Conservation (phyloP, 805 yeast genomes). For the Myxozyma mucilagina region DNA sequence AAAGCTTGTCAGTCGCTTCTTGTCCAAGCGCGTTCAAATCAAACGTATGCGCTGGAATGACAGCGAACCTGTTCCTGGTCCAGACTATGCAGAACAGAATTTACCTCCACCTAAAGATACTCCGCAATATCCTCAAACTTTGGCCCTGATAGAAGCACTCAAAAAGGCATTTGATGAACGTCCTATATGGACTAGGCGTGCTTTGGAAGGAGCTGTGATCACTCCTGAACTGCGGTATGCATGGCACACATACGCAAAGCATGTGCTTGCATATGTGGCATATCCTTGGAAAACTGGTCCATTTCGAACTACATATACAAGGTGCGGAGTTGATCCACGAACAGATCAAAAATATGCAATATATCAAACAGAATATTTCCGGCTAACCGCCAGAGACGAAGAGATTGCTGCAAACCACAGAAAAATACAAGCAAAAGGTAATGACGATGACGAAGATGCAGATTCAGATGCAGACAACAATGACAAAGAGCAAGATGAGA, state of each 20-base stretch:
- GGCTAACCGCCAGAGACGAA: conserved; percentile 43
- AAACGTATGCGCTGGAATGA: conserved; percentile 41
- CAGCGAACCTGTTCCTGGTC: conserved; percentile 27
- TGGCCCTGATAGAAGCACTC: conserved; percentile 39
- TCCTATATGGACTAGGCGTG: conserved; percentile 85
- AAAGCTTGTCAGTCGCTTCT: conserved; percentile 39
- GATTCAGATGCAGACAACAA: conserved; percentile 36
- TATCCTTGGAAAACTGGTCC: conserved; percentile 88
- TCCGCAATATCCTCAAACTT: conserved; percentile 25
- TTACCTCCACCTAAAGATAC: conserved; percentile 46
- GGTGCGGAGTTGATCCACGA: conserved; percentile 77
- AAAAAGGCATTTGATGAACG: conserved; percentile 58
- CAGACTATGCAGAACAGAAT: conserved; percentile 36
- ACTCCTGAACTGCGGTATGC: conserved; percentile 38
- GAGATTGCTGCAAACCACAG: background rate
- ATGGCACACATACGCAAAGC: conserved; percentile 51
- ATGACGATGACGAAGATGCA: conserved; percentile 16
- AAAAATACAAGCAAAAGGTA: conserved; percentile 30
- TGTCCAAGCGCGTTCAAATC: conserved; percentile 39
- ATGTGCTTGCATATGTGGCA: conserved; percentile 81
- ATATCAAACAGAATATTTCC: conserved; percentile 85
- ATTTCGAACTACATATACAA: conserved; percentile 85
- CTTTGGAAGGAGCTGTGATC: conserved; percentile 45
- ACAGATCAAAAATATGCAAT: conserved; percentile 53
- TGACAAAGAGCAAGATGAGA: conserved; percentile 39